phyloP scores from a whole-genome alignment of 306 rosid species.

The Luffa aegyptiaca region DNA sequence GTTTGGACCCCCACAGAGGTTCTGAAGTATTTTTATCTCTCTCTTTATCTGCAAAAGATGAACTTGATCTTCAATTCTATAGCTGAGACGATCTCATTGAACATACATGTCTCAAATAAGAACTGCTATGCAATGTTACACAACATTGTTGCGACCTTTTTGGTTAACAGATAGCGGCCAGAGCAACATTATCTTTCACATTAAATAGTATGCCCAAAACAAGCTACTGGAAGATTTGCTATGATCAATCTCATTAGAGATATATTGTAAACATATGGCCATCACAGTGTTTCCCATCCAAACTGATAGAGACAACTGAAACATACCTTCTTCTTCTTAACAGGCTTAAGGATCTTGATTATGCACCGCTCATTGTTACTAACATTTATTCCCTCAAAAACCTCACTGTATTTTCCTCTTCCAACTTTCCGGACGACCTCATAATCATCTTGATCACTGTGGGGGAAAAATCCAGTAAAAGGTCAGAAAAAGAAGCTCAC shows the following conservation, averaged over 20 bases:
- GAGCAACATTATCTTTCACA: not conserved
- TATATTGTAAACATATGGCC: not conserved
- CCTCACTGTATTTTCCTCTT: constrained; percentile 96
- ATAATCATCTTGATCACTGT: constrained; percentile 81
- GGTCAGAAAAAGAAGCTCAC: not conserved
- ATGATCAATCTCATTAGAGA: not conserved
- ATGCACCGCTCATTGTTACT: constrained; percentile 74
- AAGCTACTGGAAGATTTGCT: not conserved
- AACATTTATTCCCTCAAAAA: constrained; percentile 86
- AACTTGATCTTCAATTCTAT: not conserved
- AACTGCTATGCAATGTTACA: not conserved
- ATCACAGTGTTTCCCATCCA: not conserved
- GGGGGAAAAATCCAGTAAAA: not conserved
- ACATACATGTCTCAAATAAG: not conserved
- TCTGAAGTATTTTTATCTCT: constrained; percentile 40
- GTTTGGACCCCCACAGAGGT: constrained; percentile 37
- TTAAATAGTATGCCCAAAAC: not conserved
- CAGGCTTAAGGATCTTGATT: constrained; percentile 98
- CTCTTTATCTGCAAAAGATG: constrained; percentile 26
- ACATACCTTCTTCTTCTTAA: constrained; percentile 69
- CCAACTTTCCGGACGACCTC: constrained; percentile 97
- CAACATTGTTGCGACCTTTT: not conserved
- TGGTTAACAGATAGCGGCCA: not conserved
- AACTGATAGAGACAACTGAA: not conserved
- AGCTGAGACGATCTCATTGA: not conserved